A percentile compares a stretch with the other conserved stretches of the same genome.
phyloP scores from a whole-genome alignment of 2,329 filamentous ascomycete genomes.

The Colletotrichum echinochloae region DNA sequence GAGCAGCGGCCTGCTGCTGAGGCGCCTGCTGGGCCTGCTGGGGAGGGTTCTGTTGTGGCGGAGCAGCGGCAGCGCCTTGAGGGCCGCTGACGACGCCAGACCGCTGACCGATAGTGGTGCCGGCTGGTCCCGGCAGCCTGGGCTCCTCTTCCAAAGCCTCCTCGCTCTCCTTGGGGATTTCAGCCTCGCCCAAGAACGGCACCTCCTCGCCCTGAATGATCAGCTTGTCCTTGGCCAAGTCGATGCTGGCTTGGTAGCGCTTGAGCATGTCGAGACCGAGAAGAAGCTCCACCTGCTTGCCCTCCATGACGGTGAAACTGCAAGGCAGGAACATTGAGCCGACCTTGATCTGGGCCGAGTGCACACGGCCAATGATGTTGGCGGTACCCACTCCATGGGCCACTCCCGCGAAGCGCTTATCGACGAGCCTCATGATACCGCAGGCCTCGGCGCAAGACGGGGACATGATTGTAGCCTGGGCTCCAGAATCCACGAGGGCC shows the following conservation, averaged over 20 bases:
- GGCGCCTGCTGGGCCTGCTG: slow-evolving; percentile 44
- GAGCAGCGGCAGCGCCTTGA: slow-evolving; percentile 45
- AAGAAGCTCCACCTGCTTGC: slow-evolving; percentile 93
- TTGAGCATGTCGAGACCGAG: slow-evolving; percentile 97
- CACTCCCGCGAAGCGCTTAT: slow-evolving; percentile 90
- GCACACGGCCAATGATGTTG: slow-evolving; percentile 92
- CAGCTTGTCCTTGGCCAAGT: slow-evolving; percentile 85
- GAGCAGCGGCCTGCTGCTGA: slow-evolving; percentile 45
- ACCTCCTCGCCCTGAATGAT: slow-evolving; percentile 91
- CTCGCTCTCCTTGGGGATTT: slow-evolving; percentile 89
- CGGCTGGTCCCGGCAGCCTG: slow-evolving; percentile 84
- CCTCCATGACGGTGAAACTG: slow-evolving; percentile 99
- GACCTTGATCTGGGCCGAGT: slow-evolving; percentile 95
- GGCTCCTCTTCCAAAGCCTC: slow-evolving; percentile 82
- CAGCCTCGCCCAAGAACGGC: slow-evolving; percentile 89
- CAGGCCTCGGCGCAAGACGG: slow-evolving; percentile 90
- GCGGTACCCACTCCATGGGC: slow-evolving; percentile 95
- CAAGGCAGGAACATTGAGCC: slow-evolving; percentile 88
- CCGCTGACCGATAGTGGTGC: slow-evolving; percentile 87
- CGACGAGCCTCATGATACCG: slow-evolving; percentile 95
- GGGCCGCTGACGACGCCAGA: slow-evolving; percentile 80
- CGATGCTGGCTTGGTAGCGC: slow-evolving; percentile 92
- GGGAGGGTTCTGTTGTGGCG: slow-evolving; percentile 43
- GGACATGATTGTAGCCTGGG: slow-evolving; percentile 99
- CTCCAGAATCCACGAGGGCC: slow-evolving; percentile 96